Evolutionary conservation across 768 basidiomycete species (phyloP).

Genomic region (Tremella fuciformis): DNA sequence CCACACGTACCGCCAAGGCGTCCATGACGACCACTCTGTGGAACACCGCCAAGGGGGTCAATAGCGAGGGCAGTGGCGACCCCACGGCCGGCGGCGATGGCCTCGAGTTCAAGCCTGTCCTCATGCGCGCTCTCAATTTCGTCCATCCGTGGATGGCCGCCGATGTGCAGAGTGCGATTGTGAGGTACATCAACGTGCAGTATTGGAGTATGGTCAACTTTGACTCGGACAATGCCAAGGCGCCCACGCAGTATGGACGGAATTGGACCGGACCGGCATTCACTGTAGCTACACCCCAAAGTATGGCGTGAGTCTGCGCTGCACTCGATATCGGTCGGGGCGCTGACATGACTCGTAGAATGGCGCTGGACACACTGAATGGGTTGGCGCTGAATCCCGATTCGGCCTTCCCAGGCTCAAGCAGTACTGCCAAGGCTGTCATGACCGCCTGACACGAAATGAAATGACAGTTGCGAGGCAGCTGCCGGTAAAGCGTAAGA

Average conservation of each 20-base stretch:
- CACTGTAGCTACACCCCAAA: conserved; percentile 5
- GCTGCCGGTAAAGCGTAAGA: too few species aligned
- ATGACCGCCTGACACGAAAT: background rate
- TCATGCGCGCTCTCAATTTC: conserved; percentile 13
- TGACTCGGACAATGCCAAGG: conserved; percentile 7
- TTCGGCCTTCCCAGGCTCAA: conserved; percentile 9
- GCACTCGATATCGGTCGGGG: background rate
- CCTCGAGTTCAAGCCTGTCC: conserved; percentile 23
- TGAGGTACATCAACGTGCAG: conserved; percentile 23
- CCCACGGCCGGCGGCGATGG: conserved; percentile 9
- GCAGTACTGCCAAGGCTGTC: conserved; percentile 4
- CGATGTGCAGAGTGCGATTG: conserved; percentile 11
- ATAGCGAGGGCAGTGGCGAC: conserved; percentile 18
- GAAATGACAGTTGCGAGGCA: too few species aligned
- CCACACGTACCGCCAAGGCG: conserved; percentile 10
- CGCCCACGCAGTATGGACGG: conserved; percentile 17
- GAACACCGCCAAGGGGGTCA: conserved; percentile 18
- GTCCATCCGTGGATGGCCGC: conserved; percentile 8
- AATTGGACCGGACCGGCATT: conserved; percentile 22
- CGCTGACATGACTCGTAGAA: conserved; percentile 8
- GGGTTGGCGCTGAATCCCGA: conserved; percentile 20
- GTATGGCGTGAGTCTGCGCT: conserved; percentile 17
- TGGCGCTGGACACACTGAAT: conserved; percentile 23
- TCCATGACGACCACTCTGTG: conserved; percentile 4
- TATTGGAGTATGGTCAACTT: conserved; percentile 18